Evolutionary conservation across 2,329 filamentous ascomycete genomes (phyloP), one percentile per base, ranked within the genome.

Genomic region (Colletotrichum chlorophyti): DNA sequence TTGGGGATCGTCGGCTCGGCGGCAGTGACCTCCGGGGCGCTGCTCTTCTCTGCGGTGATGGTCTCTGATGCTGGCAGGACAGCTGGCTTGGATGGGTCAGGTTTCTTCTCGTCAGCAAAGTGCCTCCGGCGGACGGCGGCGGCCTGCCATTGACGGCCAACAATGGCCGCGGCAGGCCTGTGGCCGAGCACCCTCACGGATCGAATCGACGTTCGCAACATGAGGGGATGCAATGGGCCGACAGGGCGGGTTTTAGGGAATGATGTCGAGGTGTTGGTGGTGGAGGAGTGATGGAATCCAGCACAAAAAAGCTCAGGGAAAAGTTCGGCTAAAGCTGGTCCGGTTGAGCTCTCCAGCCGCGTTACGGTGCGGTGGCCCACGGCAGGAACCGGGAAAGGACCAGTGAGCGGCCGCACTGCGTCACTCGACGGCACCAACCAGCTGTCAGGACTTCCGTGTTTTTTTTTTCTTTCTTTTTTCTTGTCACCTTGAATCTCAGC

Each of bases 151-250:
- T 86, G 84, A 72, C 80, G 83, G 73, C 76, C 75, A 66, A 77
- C 76, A 70, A 77, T 75, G 68, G 81, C 78, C 73, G 77, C 77
- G 72, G 77, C 68, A 69, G 83, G 78, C 76, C 78, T 81, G 73
- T 77, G 76, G 76, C 81, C 78, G 72, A 86, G 75, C 69, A 80
- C 78, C 80, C 80, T 84, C 71, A 82, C 82, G 74, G 85, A 86
- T 79, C 81, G 84, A 79, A 88, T 77, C 75, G 85, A 87, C 74
- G 83, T 84, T 79, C 85, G 86, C 83, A 89, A 82, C 86, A 89
- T 89, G 79, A 80, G 79, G 77, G 76, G 79, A 78, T 80, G 74
- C 71, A 72, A 74, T 75, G 74, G 61, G 74, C 76, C 72, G 71
- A 69, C 70, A 66, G 60, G 70, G 68, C 72, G 65, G 60, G 65